Evolutionary conservation across 345 rosid species (phyloP), one percentile per base, ranked within the genome.

Genomic region (Orychophragmus violaceus): DNA sequence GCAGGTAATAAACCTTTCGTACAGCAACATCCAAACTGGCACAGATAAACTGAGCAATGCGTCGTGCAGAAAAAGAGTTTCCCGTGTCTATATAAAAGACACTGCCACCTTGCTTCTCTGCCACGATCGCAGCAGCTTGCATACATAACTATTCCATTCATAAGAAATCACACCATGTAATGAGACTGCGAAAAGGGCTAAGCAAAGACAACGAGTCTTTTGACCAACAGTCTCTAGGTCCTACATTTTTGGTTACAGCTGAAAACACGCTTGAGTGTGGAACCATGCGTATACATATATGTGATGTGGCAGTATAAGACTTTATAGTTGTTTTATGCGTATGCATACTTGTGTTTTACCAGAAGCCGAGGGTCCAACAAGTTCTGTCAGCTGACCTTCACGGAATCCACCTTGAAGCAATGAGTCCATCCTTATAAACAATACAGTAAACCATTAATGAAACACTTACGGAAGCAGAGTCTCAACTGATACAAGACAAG

Each of bases 291-390:
- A n/a, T n/a, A n/a, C n/a, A n/a, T n/a, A n/a, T n/a, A n/a, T n/a
- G n/a, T n/a, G n/a, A n/a, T n/a, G n/a, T n/a, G n/a, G n/a, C n/a
- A n/a, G n/a, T n/a, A n/a, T n/a, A n/a, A n/a, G n/a, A n/a, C n/a
- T n/a, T n/a, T n/a, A n/a, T n/a, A n/a, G n/a, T n/a, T n/a, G n/a
- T n/a, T n/a, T n/a, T n/a, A n/a, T 4, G 14, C 0, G 14, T 29
- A 51, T 7, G 61, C 86, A 53, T 76, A 88, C 96, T 61, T 88
- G 96, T 42, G 96, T 91, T 88, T 91, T 91, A 71, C 97, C 96
- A 45, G 96, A 88, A 39, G 96, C 79, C 0, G 97, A 91, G 24
- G 85, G 88, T 52, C 97, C 97, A n/a, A 80, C 91, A 59, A 91
- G 64, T 79, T 91, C 97, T 16, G 89, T 88, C 35, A 91, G 64